These are phyloP conservation scores for Pulicaria dysenterica DNA, from an alignment of 129 eudicot genomes.

Conservation along the genomic window DNA sequence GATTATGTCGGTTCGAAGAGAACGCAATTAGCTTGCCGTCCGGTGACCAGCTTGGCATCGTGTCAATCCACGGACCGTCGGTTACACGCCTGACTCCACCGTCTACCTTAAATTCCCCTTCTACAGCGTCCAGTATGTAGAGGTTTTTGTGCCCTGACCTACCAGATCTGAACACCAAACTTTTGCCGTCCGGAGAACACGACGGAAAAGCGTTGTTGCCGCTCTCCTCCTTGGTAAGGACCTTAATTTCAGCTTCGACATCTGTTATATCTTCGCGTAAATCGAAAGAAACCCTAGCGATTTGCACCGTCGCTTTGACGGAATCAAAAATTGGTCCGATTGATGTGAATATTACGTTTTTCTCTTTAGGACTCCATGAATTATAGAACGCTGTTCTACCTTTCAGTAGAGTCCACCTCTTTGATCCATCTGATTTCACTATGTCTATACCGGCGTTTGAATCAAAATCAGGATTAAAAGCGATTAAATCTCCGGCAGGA, in stretches of 20 bases:
- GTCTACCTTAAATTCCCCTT: constrained; percentile 48
- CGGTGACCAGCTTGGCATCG: constrained; percentile 96
- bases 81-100: constrained; percentile 67
- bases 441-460: constrained; percentile 54
- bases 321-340: constrained; percentile 67
- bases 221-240: constrained; percentile 62
- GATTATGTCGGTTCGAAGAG: constrained; percentile 77
- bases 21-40: constrained; percentile 80
- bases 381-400: constrained; percentile 53
- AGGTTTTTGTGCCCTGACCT: constrained; percentile 83
- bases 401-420: constrained; percentile 59
- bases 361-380: constrained; percentile 66
- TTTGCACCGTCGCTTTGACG: constrained; percentile 53
- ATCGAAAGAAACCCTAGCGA: constrained; percentile 66
- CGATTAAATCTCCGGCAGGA: constrained; percentile 57
- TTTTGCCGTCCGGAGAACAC: constrained; percentile 76
- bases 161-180: constrained; percentile 72
- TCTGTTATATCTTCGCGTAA: constrained; percentile 34
- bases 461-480: constrained; percentile 57
- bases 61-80: constrained; percentile 85
- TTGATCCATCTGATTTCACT: constrained; percentile 79
- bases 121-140: constrained; percentile 59
- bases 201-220: constrained; percentile 90
- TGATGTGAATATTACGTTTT: constrained; percentile 71
- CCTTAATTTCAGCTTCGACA: constrained; percentile 38